phyloP scores from a whole-genome alignment of 768 basidiomycete genomes.

The Pleurotus salmoneostramineus region DNA sequence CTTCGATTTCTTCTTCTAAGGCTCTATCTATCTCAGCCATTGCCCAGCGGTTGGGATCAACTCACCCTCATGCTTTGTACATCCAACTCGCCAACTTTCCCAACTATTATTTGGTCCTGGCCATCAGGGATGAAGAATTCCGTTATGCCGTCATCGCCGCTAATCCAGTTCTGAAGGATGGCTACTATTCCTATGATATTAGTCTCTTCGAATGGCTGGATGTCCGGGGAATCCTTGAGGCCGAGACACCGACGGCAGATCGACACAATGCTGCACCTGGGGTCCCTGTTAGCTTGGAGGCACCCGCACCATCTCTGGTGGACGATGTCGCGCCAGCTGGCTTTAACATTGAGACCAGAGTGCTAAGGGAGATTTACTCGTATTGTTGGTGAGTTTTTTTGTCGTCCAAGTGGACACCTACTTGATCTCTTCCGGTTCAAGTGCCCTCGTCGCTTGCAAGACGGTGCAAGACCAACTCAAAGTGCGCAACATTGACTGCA shows the following conservation, averaged over 20 bases:
- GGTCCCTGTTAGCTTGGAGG: background rate
- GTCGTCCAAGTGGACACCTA: background rate
- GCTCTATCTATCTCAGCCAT: background rate
- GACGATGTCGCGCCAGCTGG: conserved; percentile 3
- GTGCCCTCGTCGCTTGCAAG: conserved; percentile 87
- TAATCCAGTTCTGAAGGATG: conserved; percentile 18
- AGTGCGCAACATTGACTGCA: conserved; percentile 72
- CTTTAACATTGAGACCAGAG: conserved; percentile 70
- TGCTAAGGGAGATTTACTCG: conserved; percentile 74
- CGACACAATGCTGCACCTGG: background rate
- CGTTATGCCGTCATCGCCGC: conserved; percentile 80
- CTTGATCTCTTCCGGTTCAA: conserved; percentile 23
- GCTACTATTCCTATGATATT: conserved; percentile 4
- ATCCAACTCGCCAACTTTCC: conserved; percentile 78
- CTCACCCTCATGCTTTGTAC: conserved; percentile 60
- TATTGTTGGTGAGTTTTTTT: conserved; percentile 70
- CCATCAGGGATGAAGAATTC: conserved; percentile 74
- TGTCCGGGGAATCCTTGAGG: conserved; percentile 4
- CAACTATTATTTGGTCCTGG: conserved; percentile 79
- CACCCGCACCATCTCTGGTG: background rate
- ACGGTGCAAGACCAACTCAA: conserved; percentile 89
- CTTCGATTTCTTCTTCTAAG: background rate
- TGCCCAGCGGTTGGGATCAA: conserved; percentile 34
- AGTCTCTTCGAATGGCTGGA: conserved; percentile 44
- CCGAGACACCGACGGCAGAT: background rate